Conservation (phyloP, 768 basidiomycete species). For the Mycena latifolia region DNA sequence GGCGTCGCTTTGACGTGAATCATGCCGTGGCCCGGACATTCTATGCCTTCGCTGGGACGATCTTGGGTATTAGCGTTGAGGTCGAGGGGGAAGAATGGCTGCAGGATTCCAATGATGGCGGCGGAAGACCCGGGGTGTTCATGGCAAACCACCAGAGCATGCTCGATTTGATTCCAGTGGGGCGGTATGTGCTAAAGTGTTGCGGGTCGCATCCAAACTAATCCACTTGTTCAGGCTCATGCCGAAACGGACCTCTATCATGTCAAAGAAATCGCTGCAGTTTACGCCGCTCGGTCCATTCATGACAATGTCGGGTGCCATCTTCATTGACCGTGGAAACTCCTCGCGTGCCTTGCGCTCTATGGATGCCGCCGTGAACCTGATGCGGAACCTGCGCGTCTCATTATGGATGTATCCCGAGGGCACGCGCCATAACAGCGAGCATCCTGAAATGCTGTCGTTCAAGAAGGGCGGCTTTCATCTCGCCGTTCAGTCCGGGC, state of each 20-base stretch:
- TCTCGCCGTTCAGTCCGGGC: conserved; percentile 88
- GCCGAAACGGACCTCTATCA: conserved; percentile 86
- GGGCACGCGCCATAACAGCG: conserved; percentile 86
- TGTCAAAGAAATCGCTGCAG: conserved; percentile 92
- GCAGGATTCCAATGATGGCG: conserved; percentile 50
- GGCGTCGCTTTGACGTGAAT: conserved; percentile 84
- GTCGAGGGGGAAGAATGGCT: conserved; percentile 92
- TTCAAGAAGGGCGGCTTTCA: conserved; percentile 99
- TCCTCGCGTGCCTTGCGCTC: conserved; percentile 79
- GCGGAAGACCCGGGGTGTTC: conserved; percentile 70
- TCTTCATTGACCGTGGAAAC: conserved; percentile 93
- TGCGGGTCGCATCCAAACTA: background rate
- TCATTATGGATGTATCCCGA: conserved; percentile 98
- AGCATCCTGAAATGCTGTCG: conserved; percentile 77
- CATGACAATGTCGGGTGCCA: conserved; percentile 89
- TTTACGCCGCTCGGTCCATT: conserved; percentile 92
- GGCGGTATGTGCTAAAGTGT: conserved; percentile 65
- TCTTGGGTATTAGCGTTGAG: conserved; percentile 76
- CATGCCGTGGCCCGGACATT: conserved; percentile 87
- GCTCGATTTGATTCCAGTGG: conserved; percentile 87
- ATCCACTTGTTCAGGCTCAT: conserved; percentile 69
- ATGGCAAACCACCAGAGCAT: conserved; percentile 95
- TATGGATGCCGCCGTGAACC: conserved; percentile 79
- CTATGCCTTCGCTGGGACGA: conserved; percentile 73
- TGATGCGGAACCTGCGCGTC: conserved; percentile 76